Evolutionary conservation across 768 basidiomycete species (phyloP), one percentile per base, ranked within the genome.

Genomic region (Leucocoprinus sp.): DNA sequence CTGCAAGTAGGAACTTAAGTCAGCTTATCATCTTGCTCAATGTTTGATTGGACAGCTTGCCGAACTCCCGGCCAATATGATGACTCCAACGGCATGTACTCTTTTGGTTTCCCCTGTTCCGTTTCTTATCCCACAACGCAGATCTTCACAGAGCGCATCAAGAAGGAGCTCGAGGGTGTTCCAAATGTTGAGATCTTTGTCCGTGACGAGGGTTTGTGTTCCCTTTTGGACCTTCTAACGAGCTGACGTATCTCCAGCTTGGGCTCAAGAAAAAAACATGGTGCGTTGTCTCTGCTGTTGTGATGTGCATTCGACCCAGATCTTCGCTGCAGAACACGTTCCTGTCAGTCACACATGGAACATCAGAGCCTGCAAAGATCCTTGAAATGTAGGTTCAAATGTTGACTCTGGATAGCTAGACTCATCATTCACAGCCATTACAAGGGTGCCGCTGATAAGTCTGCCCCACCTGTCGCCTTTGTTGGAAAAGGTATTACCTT

Each of bases 401-500:
- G 43, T 33, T 11, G n/a, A n/a, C n/a, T n/a, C n/a, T n/a, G n/a
- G n/a, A n/a, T n/a, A n/a, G n/a, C 36, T 40, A 31, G 31, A 3
- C 31, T 31, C n/a, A 31, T 4, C 11, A 14, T 31, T 7, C 31
- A n/a, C 41, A 90, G 86, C 45, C 82, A 84, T 62, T 93, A 93
- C 72, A 81, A 82, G 24, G 88, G 88, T n/a, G 82, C 76, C 1
- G 58, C 73, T 2, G 63, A 70, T 45, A 66, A 71, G 50, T 63
- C 72, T 41, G 78, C 67, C 0, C 69, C 69, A 43, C 88, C 87
- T 2, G 67, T 88, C 11, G 82, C 78, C 2, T 71, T 89, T 49
- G 86, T 93, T 27, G 90, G 90, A 26, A 92, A 93, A 60, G 90
- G 90, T 50, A 82, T 93, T 58, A 91, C 89, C 12, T 93, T 93